A percentile compares a stretch with the other conserved stretches of the same genome.
Conservation (phyloP, 2,329 filamentous ascomycete genomes). For the Scopulariopsis brevicaulis region DNA sequence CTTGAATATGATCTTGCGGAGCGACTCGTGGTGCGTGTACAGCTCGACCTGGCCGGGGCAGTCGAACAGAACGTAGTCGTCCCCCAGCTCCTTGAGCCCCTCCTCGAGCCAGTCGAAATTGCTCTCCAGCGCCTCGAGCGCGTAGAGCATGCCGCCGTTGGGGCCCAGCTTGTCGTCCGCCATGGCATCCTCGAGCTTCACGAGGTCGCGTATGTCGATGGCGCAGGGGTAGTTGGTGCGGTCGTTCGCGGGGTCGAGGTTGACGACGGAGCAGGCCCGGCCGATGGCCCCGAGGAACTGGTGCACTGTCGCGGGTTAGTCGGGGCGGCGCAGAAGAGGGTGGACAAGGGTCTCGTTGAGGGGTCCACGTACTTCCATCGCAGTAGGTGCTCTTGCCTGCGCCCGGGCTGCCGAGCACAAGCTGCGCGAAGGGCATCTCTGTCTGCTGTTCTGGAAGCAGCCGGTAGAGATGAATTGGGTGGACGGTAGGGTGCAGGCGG, state of each 20-base stretch:
- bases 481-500: neutral
- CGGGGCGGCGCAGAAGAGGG: neutral
- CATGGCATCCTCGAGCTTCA: constrained; percentile 94
- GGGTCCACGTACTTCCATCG: constrained; percentile 62
- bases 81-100: constrained; percentile 65
- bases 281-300: constrained; percentile 96
- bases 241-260: constrained; percentile 95
- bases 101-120: constrained; percentile 89
- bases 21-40: constrained; percentile 86
- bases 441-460: neutral
- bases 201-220: constrained; percentile 78
- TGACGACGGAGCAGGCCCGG: constrained; percentile 87
- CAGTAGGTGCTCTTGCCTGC: constrained; percentile 96
- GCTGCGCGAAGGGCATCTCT: constrained; percentile 56
- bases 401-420: constrained; percentile 88
- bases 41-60: constrained; percentile 95
- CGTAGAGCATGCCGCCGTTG: constrained; percentile 87
- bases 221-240: constrained; percentile 80
- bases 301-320: constrained; percentile 50
- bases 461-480: neutral
- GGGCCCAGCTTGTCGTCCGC: constrained; percentile 79
- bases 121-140: constrained; percentile 86
- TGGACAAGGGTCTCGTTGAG: neutral
- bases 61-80: constrained; percentile 92
- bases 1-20: constrained; percentile 84